A percentile compares a stretch with the other conserved stretches of the same genome.
Evolutionary conservation across 441 rosid species (phyloP).

Genomic region (Iberis amara): DNA sequence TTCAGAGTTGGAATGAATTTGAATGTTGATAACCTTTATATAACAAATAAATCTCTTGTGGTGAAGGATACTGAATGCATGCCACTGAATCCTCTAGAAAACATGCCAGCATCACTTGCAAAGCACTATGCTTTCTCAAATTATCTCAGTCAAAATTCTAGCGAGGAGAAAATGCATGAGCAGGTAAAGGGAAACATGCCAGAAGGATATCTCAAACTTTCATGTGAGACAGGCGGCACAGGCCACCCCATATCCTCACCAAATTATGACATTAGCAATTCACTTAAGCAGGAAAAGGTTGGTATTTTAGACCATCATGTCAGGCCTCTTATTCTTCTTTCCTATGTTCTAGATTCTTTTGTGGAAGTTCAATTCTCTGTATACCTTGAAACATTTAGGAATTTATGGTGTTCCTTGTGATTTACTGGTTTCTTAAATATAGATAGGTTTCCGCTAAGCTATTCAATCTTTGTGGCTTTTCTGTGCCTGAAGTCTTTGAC

Average conservation of each 20-base stretch:
- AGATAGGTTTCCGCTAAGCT: slow-evolving; percentile 7
- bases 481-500: slow-evolving; percentile 10
- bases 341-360: slow-evolving; percentile 7
- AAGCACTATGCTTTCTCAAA: slow-evolving; percentile 37
- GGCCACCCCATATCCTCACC: slow-evolving; percentile 36
- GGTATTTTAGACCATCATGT: slow-evolving; percentile 27
- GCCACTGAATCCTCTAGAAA: slow-evolving; percentile 56
- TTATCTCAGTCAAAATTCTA: slow-evolving; percentile 36
- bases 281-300: slow-evolving; percentile 59
- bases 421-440: slow-evolving; percentile 15
- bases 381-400: slow-evolving; percentile 17
- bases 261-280: slow-evolving; percentile 36
- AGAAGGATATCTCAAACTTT: slow-evolving; percentile 35
- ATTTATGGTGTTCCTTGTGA: slow-evolving; percentile 7
- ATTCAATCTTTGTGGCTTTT: slow-evolving; percentile 10
- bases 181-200: slow-evolving; percentile 35
- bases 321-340: slow-evolving; percentile 16
- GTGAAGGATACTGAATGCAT: slow-evolving; percentile 71
- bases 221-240: slow-evolving; percentile 40
- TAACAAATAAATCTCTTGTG: slow-evolving; percentile 24
- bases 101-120: slow-evolving; percentile 61
- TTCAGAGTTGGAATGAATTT: neutral
- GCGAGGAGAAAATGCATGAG: slow-evolving; percentile 48
- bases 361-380: slow-evolving; percentile 16
- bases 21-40: slow-evolving; percentile 11